phyloP scores from a whole-genome alignment of 352 stramenopile species.

The Detonula confervacea region DNA sequence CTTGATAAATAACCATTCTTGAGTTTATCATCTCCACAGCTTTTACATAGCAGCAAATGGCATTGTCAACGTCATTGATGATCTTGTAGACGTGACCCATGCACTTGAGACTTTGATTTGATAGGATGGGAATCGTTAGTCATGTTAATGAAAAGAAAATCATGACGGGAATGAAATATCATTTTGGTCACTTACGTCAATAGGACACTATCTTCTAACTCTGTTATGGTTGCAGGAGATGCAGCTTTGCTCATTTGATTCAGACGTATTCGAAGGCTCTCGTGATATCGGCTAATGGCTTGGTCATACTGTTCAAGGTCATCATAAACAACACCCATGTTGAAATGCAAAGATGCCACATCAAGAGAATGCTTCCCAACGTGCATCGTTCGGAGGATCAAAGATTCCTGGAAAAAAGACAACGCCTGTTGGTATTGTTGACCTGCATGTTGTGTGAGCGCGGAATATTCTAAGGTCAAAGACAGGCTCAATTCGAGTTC shows the following conservation, averaged over 20 bases:
- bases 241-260: conserved; percentile 44
- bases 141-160: background rate
- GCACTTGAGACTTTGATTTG: conserved; percentile 47
- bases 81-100: conserved; percentile 61
- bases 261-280: conserved; percentile 58
- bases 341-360: conserved; percentile 63
- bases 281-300: conserved; percentile 56
- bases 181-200: conserved; percentile 39
- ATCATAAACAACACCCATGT: conserved; percentile 64
- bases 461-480: conserved; percentile 61
- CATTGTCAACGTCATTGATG: conserved; percentile 54
- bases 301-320: conserved; percentile 57
- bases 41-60: conserved; percentile 59
- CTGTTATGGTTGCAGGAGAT: conserved; percentile 15
- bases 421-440: conserved; percentile 48
- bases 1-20: conserved; percentile 26
- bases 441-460: conserved; percentile 51
- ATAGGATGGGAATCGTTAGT: conserved; percentile 3
- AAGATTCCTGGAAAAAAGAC: conserved; percentile 55
- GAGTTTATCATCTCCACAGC: conserved; percentile 53
- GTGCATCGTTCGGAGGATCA: conserved; percentile 58
- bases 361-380: conserved; percentile 56
- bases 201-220: conserved; percentile 57
- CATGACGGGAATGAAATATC: background rate
- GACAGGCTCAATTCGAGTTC: conserved; percentile 59